phyloP scores from a whole-genome alignment of 345 rosid genomes.

The Barbarea vulgaris region DNA sequence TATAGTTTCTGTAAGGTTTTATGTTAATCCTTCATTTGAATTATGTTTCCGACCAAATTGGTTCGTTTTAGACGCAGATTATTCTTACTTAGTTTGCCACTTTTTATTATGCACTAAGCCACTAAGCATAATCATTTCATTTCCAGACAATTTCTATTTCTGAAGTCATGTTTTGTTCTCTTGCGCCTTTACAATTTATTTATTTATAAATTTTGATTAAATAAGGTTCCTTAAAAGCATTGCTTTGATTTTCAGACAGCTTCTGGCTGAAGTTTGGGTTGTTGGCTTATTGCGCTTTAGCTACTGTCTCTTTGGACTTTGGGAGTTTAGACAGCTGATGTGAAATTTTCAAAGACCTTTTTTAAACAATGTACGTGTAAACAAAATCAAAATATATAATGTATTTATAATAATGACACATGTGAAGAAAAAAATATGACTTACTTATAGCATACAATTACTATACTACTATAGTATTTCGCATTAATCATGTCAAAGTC shows the following conservation, averaged over 20 bases:
- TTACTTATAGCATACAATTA: background rate
- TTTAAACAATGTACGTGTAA: background rate
- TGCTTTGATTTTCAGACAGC: slow-evolving; percentile 46
- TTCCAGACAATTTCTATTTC: slow-evolving; percentile 31
- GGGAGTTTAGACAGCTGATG: slow-evolving; percentile 19
- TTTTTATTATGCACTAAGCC: slow-evolving; percentile 28
- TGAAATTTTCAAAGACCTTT: background rate
- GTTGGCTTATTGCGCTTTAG: slow-evolving; percentile 43
- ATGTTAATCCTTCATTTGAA: background rate
- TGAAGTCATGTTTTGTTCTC: slow-evolving; percentile 44
- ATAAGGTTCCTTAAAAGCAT: slow-evolving; percentile 38
- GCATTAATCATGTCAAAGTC: slow-evolving; percentile 10
- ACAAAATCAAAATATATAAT: background rate
- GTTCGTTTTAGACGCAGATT: background rate
- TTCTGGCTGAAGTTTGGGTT: slow-evolving; percentile 39
- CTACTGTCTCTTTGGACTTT: slow-evolving; percentile 24
- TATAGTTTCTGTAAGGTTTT: background rate
- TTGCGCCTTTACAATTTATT: slow-evolving; percentile 27
- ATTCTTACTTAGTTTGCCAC: slow-evolving; percentile 15
- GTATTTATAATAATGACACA: background rate
- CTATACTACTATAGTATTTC: background rate
- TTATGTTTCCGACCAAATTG: background rate
- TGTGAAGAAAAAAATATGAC: background rate
- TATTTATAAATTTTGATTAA: background rate
- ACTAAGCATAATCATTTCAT: slow-evolving; percentile 44